Evolutionary conservation across 371 early-diverging fungal species (phyloP).

Genomic region (Mucor indicus): DNA sequence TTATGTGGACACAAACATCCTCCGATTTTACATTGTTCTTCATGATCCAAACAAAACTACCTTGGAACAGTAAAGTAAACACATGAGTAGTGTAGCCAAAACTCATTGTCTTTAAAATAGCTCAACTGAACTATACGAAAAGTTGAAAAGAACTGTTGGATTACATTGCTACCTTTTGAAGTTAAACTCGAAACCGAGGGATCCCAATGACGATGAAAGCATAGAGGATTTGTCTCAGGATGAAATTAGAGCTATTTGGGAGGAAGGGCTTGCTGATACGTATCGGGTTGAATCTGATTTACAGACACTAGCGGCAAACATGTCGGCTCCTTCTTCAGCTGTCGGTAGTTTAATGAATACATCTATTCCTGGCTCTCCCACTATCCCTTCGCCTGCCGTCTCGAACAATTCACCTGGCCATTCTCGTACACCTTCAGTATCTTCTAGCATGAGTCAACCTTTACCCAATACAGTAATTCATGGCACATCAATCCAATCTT

Average conservation of each 20-base stretch:
- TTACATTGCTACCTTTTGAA: constrained; percentile 61
- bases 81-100: too few species aligned
- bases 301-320: constrained; percentile 11
- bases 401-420: constrained; percentile 18
- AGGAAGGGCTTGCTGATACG: constrained; percentile 10
- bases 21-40: constrained; percentile 72
- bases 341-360: neutral
- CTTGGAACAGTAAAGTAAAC: constrained; percentile 59
- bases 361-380: neutral
- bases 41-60: constrained; percentile 65
- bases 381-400: constrained; percentile 2
- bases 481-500: constrained; percentile 13
- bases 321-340: neutral
- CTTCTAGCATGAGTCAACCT: constrained; percentile 12
- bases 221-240: constrained; percentile 13
- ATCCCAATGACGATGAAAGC: constrained; percentile 25
- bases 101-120: constrained; percentile 28
- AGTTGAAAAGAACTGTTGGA: constrained; percentile 67
- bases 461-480: constrained; percentile 12
- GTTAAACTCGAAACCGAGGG: constrained; percentile 50
- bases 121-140: constrained; percentile 54
- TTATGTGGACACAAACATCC: constrained; percentile 63
- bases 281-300: constrained; percentile 31
- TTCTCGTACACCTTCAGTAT: constrained; percentile 18
- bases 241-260: constrained; percentile 19